These are phyloP conservation scores for Dissophora ornata DNA, from an alignment of 192 early-diverging fungal genomes.

Conservation along the genomic window DNA sequence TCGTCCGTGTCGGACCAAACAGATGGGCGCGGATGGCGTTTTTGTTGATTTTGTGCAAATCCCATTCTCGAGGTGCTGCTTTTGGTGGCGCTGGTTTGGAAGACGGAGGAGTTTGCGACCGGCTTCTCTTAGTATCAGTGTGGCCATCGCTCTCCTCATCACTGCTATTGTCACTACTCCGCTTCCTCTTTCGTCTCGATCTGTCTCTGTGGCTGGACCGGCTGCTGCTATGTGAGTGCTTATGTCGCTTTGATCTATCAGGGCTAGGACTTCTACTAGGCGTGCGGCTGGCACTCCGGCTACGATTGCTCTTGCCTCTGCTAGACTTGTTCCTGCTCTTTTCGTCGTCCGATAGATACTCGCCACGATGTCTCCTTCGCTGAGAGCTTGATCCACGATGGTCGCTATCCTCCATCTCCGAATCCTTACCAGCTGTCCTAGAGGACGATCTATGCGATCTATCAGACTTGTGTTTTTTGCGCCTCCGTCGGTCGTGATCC, in stretches of 20 bases:
- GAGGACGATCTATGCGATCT: not conserved
- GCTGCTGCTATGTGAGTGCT: conserved; percentile 4
- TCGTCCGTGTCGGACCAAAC: not conserved
- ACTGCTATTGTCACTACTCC: not conserved
- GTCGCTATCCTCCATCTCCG: not conserved
- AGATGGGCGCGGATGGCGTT: conserved; percentile 12
- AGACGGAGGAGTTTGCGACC: not conserved
- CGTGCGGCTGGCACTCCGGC: not conserved
- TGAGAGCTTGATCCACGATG: conserved; percentile 3
- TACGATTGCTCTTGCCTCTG: not conserved
- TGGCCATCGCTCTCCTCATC: conserved; percentile 1
- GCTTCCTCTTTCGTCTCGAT: not conserved
- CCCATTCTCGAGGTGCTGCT: conserved; percentile 26
- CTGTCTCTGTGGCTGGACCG: not conserved
- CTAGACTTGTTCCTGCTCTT: not conserved
- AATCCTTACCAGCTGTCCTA: not conserved
- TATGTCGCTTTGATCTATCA: conserved; percentile 4
- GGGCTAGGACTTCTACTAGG: conserved; percentile 6
- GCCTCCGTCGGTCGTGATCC: not conserved
- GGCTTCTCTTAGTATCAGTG: no score
- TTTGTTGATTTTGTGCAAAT: conserved; percentile 44
- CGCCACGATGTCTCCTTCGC: not conserved
- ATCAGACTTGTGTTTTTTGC: conserved; percentile 7
- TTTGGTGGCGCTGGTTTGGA: not conserved
- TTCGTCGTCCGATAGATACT: not conserved